Percentiles rank a stretch among this genome's conserved stretches.
phyloP scores from a whole-genome alignment of 2,329 filamentous ascomycete genomes.

The Cercospora janseana region DNA sequence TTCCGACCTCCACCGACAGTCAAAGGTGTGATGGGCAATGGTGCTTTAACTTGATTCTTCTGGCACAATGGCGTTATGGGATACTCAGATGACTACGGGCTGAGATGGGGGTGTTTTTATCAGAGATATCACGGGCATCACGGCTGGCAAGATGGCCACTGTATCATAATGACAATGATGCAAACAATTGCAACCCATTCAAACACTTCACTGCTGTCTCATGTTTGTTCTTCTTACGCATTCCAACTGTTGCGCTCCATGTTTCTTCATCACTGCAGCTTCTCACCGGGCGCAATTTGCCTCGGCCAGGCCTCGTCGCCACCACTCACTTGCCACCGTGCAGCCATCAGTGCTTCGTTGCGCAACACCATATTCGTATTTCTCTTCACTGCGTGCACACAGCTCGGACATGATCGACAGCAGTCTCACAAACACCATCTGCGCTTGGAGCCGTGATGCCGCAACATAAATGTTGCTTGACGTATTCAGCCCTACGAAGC shows the following conservation, averaged over 20 bases:
- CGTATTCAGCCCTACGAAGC: conserved; percentile 12
- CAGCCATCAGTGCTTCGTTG: too few species aligned
- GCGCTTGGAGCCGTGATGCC: neutral
- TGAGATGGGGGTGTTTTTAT: conserved; percentile 31
- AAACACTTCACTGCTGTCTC: conserved; percentile 13
- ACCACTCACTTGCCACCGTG: neutral
- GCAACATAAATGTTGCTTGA: too few species aligned
- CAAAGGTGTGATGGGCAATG: conserved; percentile 36
- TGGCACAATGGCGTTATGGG: conserved; percentile 26
- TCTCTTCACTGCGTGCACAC: neutral
- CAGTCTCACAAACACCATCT: neutral
- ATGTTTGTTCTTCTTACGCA: neutral
- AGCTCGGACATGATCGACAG: neutral
- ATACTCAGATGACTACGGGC: conserved; percentile 27
- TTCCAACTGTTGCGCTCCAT: neutral
- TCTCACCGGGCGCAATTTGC: conserved; percentile 19
- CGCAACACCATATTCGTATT: neutral
- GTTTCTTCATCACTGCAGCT: neutral
- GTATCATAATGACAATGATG: conserved; percentile 45
- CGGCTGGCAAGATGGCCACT: conserved; percentile 20
- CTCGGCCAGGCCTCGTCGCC: neutral
- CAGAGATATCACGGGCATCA: conserved; percentile 36
- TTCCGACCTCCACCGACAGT: conserved; percentile 35
- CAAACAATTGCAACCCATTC: conserved; percentile 32
- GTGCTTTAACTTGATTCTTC: conserved; percentile 19